These are phyloP conservation scores for Mycosphaerella sp. DNA, from an alignment of 2,329 filamentous ascomycete species.

Conservation along the genomic window DNA sequence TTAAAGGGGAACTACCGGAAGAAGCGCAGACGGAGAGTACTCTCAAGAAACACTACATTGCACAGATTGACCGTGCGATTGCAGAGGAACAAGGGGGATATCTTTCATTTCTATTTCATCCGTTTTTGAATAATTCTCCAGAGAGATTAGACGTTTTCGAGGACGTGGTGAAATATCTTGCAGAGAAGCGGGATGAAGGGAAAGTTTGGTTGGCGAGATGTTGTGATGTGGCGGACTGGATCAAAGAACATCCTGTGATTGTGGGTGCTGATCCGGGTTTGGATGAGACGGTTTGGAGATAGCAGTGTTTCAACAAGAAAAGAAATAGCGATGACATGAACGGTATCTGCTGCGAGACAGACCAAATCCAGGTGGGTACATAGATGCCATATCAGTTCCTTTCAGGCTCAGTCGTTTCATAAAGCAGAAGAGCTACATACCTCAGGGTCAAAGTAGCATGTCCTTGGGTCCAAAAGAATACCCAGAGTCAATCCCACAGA, in stretches of 20 bases:
- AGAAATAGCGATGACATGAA: no score
- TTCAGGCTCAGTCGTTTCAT: background rate
- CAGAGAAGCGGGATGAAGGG: conserved; percentile 23
- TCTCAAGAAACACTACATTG: conserved; percentile 22
- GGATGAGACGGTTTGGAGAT: conserved; percentile 32
- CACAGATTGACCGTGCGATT: conserved; percentile 30
- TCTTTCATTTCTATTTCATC: conserved; percentile 32
- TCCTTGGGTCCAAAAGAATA: no score
- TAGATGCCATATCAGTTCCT: background rate
- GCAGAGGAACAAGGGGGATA: conserved; percentile 18
- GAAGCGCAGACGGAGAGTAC: conserved; percentile 19
- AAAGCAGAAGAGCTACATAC: background rate
- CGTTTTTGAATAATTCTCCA: conserved; percentile 27
- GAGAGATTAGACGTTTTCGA: conserved; percentile 29
- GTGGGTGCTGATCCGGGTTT: conserved; percentile 29
- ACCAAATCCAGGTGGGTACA: background rate
- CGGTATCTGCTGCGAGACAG: no score
- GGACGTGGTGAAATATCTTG: conserved; percentile 26
- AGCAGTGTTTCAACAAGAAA: background rate
- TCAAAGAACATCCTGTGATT: conserved; percentile 21
- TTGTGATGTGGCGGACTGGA: conserved; percentile 28
- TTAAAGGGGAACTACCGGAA: conserved; percentile 24
- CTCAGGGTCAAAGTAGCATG: background rate
- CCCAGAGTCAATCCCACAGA: background rate
- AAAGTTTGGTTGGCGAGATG: conserved; percentile 30